A percentile compares a stretch with the other conserved stretches of the same genome.
phyloP scores from a whole-genome alignment of 306 rosid species.

The Vicia sativa region DNA sequence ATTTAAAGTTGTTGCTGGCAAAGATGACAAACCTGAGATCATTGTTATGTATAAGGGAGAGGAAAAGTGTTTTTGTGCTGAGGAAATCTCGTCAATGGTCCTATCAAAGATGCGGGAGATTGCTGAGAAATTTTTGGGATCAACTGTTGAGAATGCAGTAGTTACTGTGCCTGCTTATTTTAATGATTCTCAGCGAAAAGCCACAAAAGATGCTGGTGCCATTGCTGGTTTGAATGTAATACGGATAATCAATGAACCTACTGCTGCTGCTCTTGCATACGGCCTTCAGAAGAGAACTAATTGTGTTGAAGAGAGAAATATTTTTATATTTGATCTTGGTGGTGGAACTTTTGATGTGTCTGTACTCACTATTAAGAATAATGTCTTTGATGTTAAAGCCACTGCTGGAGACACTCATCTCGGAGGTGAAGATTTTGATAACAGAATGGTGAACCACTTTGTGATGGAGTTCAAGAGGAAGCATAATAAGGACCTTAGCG shows the following conservation, averaged over 20 bases:
- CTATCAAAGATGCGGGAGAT: conserved; percentile 54
- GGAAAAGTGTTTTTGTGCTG: conserved; percentile 45
- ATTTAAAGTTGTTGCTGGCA: not conserved
- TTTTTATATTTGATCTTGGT: conserved; percentile 40
- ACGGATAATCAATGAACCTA: conserved; percentile 48
- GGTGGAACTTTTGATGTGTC: conserved; percentile 72
- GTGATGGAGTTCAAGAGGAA: conserved; percentile 30
- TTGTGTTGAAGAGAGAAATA: conserved; percentile 38
- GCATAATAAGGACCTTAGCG: conserved; percentile 22
- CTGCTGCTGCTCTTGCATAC: conserved; percentile 63
- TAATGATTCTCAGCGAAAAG: conserved; percentile 49
- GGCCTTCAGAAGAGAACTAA: conserved; percentile 55
- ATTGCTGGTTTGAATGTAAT: conserved; percentile 46
- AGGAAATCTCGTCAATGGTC: conserved; percentile 68
- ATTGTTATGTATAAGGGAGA: conserved; percentile 44
- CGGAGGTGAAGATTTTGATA: conserved; percentile 43
- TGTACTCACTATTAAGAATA: conserved; percentile 46
- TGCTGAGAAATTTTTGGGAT: conserved; percentile 41
- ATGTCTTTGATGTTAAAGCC: conserved; percentile 20
- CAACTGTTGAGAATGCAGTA: conserved; percentile 46
- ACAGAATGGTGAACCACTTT: conserved; percentile 37
- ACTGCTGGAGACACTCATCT: conserved; percentile 40
- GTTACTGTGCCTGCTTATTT: conserved; percentile 65
- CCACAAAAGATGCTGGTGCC: conserved; percentile 39
- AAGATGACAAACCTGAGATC: conserved; percentile 54